Evolutionary conservation across 1,139 yeast genomes (phyloP).

Genomic region (Pneumocystis murina): DNA sequence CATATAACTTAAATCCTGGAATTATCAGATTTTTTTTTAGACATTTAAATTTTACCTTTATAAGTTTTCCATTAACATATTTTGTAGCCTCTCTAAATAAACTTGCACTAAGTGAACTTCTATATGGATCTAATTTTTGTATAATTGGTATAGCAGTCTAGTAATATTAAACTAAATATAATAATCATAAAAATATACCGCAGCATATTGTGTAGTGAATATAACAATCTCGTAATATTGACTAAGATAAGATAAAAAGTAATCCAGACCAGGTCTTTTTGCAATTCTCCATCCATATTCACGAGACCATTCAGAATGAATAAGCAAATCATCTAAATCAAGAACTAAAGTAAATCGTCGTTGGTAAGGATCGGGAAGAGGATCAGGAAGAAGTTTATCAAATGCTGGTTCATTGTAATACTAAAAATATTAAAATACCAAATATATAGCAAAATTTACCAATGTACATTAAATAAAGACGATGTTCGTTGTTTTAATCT

Average conservation of each 20-base stretch:
- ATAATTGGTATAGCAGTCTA: slow-evolving; percentile 71
- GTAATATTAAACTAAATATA: not conserved
- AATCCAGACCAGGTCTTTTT: slow-evolving; percentile 96
- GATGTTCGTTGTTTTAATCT: slow-evolving; percentile 37
- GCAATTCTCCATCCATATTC: slow-evolving; percentile 97
- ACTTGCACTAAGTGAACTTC: slow-evolving; percentile 75
- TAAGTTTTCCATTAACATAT: slow-evolving; percentile 65
- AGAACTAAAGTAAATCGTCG: slow-evolving; percentile 83
- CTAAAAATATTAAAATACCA: slow-evolving; percentile 62
- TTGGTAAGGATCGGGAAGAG: slow-evolving; percentile 82
- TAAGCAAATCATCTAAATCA: slow-evolving; percentile 74
- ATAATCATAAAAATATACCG: not conserved
- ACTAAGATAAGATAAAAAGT: slow-evolving; percentile 83
- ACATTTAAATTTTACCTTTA: slow-evolving; percentile 22
- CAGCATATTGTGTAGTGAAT: slow-evolving; percentile 72
- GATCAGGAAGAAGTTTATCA: slow-evolving; percentile 81
- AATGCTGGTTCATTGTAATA: slow-evolving; percentile 89
- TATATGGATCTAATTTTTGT: slow-evolving; percentile 81
- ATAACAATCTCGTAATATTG: slow-evolving; percentile 92
- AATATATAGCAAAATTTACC: slow-evolving; percentile 43
- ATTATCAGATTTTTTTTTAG: slow-evolving; percentile 29
- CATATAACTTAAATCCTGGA: slow-evolving; percentile 57
- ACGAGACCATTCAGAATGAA: slow-evolving; percentile 85
- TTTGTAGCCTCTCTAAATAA: slow-evolving; percentile 84
- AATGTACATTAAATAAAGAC: slow-evolving; percentile 45